Evolutionary conservation across 2,329 filamentous ascomycete genomes (phyloP), one percentile per base, ranked within the genome.

Genomic region (Setomelanomma holmii): DNA sequence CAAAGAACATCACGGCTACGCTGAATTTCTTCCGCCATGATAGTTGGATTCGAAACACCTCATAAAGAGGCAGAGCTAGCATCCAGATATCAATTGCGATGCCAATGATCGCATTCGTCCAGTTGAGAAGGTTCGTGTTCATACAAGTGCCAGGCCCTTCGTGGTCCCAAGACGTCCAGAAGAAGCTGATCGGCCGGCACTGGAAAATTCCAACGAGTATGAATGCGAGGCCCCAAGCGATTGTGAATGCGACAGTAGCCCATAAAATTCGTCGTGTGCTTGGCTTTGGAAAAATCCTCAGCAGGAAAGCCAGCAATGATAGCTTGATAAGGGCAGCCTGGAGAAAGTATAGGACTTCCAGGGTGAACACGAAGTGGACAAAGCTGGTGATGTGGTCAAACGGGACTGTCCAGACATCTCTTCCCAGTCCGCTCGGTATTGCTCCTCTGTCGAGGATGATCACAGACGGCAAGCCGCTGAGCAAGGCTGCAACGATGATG

Each of bases 341-440:
- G 3, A 61, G 23, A 40, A 69, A 62, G 57, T 73, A 72, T 20
- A 72, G 59, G 11, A 71, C 54, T 41, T 70, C 66, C 19, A 65
- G 51, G 6, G 61, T 45, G 53, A 68, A 71, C 14, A 69, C 58
- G n/a, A 40, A 54, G 19, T 53, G 42, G 12, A 71, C 61, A 17
- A 84, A 80, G 1, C 61, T 57, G 11, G 74, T 79, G 38, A 84
- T 74, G 12, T 74, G 56, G 0, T 69, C 60, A 0, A 70, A 63
- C 0, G 68, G 52, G 1, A 84, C 53, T 0, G 78, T 79, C 81
- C 81, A 84, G 20, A 83, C 69, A 47, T 84, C 81, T 11, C 63
- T 72, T 2, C 81, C 80, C 3, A 82, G 63, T 0, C 81, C 81
- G 30, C 46, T 50, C 2, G 52, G 55, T 16, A 58, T 24, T 5